These are phyloP conservation scores for Oryza meyeriana DNA, from an alignment of 176 grass and related monocot species.

Conservation along the genomic window DNA sequence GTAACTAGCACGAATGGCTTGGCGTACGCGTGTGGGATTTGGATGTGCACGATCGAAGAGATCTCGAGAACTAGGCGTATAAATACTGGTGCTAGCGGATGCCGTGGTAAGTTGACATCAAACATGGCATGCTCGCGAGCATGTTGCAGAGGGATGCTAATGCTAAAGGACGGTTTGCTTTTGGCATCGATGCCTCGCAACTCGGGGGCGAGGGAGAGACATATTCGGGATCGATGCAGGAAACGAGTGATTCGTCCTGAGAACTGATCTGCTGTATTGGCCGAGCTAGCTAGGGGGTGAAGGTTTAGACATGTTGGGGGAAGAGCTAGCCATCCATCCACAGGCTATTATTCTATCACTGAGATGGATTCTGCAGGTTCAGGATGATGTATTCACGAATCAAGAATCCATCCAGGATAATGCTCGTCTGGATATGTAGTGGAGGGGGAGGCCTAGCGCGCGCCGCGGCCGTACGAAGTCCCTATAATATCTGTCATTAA, in stretches of 20 bases:
- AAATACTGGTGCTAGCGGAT: not conserved
- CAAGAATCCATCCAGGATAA: not conserved
- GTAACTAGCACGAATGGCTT: no score
- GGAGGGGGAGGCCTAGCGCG: no score
- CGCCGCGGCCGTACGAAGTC: no score
- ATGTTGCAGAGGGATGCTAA: not conserved
- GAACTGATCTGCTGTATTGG: not conserved
- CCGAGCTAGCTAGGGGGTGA: no score
- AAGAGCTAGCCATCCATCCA: constrained; percentile 1
- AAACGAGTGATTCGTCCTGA: not conserved
- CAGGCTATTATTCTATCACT: not conserved
- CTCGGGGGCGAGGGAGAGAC: not conserved
- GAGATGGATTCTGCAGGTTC: not conserved
- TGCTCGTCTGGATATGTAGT: not conserved
- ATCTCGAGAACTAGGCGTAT: not conserved
- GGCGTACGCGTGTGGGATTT: not conserved
- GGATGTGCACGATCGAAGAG: not conserved
- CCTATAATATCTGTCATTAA: no score
- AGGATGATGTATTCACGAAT: not conserved
- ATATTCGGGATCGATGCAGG: not conserved
- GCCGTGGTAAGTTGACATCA: not conserved
- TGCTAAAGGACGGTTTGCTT: not conserved
- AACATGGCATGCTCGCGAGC: not conserved
- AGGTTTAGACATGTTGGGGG: not conserved
- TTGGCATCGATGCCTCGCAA: constrained; percentile 20